phyloP scores from a whole-genome alignment of 192 early-diverging fungal species.

The Coemansia sp. region DNA sequence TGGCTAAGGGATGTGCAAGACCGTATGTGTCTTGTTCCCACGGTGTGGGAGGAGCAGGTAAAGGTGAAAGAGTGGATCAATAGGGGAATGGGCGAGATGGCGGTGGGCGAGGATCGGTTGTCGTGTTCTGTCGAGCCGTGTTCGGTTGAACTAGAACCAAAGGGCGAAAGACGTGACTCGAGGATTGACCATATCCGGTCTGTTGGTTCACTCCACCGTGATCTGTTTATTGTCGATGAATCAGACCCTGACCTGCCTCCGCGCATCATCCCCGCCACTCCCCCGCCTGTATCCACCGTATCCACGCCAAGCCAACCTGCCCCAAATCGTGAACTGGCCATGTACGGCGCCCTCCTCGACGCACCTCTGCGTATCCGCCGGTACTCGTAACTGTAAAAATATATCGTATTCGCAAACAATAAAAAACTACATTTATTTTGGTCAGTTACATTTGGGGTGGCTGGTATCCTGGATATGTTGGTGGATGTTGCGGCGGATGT shows the following conservation, averaged over 20 bases:
- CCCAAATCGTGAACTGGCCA: constrained; percentile 16
- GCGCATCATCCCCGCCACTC: constrained; percentile 25
- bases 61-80: constrained; percentile 24
- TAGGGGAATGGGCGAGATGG: neutral
- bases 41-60: constrained; percentile 37
- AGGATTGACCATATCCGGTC: constrained; percentile 14
- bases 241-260: constrained; percentile 7
- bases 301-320: neutral
- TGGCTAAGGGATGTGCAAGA: constrained; percentile 36
- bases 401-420: neutral
- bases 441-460: neutral
- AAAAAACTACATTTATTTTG: constrained; percentile 4
- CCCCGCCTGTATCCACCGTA: too few relatives aligned
- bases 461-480: neutral
- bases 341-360: constrained; percentile 35
- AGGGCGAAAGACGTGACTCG: neutral
- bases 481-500: neutral
- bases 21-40: constrained; percentile 14
- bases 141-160: neutral
- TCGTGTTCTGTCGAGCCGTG: neutral
- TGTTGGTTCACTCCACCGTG: constrained; percentile 21
- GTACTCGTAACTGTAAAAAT: constrained; percentile 13
- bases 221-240: constrained; percentile 39
- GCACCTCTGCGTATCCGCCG: constrained; percentile 33
- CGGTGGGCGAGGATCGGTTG: neutral